Evolutionary conservation across 306 rosid genomes (phyloP), one percentile per base, ranked within the genome.

Genomic region (Morella rubra): DNA sequence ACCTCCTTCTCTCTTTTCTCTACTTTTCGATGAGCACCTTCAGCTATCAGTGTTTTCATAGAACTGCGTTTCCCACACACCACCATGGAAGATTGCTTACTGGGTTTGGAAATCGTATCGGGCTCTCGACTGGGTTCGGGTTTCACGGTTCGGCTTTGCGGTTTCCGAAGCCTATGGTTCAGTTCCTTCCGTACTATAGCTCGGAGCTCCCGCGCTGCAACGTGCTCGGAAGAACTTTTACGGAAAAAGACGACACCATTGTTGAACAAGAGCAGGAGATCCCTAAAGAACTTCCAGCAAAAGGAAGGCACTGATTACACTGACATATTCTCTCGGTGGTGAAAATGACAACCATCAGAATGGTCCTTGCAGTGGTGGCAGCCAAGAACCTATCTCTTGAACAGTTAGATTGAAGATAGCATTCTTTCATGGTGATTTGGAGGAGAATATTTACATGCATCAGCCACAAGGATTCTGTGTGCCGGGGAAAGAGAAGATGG

Each of bases 271-370:
- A 87, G 84, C 53, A 87, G 89, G 22, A 87, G 82, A 77, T 87
- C 91, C 27, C 89, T 81, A 59, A 80, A 87, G 85, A 85, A 81
- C n/a, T n/a, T n/a, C n/a, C n/a, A n/a, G n/a, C n/a, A n/a, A n/a
- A n/a, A n/a, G n/a, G n/a, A n/a, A n/a, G n/a, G n/a, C n/a, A n/a
- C n/a, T n/a, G n/a, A n/a, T n/a, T n/a, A n/a, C n/a, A n/a, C n/a
- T n/a, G n/a, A n/a, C n/a, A n/a, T n/a, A n/a, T n/a, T n/a, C n/a
- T n/a, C n/a, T n/a, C n/a, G n/a, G n/a, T n/a, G n/a, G 13, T 72
- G 37, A 2, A 32, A n/a, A 14, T 51, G 16, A 51, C n/a, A 14
- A 51, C 7, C 2, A 14, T 51, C 54, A 51, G 0, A 14, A 4
- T 51, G 54, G n/a, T 51, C 12, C 0, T 14, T 0, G n/a, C 1